phyloP scores from a whole-genome alignment of 345 rosid species.

The Stellera chamaejasme region DNA sequence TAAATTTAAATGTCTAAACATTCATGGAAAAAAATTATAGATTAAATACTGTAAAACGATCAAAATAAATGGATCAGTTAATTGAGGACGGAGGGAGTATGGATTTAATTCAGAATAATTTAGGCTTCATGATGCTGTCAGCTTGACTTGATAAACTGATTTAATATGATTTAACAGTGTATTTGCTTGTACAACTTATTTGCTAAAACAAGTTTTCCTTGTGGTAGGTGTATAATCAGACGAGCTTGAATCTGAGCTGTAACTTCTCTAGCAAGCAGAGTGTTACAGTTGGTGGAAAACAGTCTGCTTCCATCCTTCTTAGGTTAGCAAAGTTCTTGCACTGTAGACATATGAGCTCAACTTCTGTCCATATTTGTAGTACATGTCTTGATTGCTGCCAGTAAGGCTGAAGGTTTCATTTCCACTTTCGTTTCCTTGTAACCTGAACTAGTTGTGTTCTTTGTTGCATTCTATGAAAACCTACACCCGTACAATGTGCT shows the following conservation, averaged over 20 bases:
- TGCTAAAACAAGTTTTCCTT: not conserved
- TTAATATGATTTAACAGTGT: not conserved
- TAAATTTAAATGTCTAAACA: no score
- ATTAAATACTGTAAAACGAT: no score
- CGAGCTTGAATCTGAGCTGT: conserved; percentile 62
- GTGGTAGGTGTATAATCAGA: conserved; percentile 76
- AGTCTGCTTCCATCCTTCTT: conserved; percentile 57
- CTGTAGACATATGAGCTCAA: not conserved
- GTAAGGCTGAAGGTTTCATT: no score
- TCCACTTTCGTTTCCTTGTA: not conserved
- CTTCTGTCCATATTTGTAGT: no score
- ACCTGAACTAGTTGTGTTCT: not conserved
- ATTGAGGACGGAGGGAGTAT: no score
- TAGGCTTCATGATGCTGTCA: no score
- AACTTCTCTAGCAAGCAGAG: conserved; percentile 45
- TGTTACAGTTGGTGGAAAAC: conserved; percentile 48
- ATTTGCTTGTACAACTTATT: not conserved
- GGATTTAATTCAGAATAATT: no score
- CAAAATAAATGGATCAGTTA: no score
- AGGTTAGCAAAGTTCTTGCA: conserved; percentile 37
- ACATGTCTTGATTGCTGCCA: no score
- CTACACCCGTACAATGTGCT: not conserved
- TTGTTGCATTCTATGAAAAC: not conserved
- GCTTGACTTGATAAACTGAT: no score
- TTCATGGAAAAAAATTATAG: no score